These are phyloP conservation scores for Termitomyces titanicus DNA, from an alignment of 768 basidiomycete genomes.

Conservation along the genomic window DNA sequence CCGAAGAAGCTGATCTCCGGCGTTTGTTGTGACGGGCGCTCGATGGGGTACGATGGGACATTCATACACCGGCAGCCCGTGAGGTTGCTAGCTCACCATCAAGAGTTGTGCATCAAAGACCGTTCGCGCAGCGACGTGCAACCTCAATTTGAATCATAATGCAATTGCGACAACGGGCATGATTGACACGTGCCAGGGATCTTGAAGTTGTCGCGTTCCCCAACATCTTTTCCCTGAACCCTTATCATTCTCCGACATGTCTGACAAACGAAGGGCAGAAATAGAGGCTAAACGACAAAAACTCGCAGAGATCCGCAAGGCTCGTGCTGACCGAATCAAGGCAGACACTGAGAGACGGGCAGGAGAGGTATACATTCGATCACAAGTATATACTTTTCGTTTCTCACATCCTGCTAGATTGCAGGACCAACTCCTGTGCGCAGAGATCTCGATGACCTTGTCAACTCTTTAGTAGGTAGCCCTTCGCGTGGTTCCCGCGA, in stretches of 20 bases:
- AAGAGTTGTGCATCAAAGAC: not conserved
- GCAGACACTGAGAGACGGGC: constrained; percentile 43
- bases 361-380: constrained; percentile 30
- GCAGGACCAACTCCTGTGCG: constrained; percentile 36
- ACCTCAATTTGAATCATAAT: no score
- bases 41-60: not conserved
- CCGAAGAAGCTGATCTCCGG: not conserved
- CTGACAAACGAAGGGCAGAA: constrained; percentile 75
- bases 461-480: constrained; percentile 56
- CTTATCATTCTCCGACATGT: constrained; percentile 25
- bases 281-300: constrained; percentile 89
- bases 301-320: constrained; percentile 79
- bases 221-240: no score
- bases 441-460: constrained; percentile 67
- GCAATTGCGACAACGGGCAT: not conserved
- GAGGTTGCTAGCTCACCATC: not conserved
- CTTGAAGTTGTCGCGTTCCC: constrained; percentile 1
- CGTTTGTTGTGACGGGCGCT: not conserved
- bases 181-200: constrained; percentile 4
- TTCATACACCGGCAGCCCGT: not conserved
- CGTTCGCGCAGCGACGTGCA: not conserved
- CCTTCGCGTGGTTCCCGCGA: constrained; percentile 42
- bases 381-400: not conserved
- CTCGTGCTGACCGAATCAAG: constrained; percentile 66
- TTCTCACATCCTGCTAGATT: constrained; percentile 23